Conservation (phyloP, 129 eudicot species). For the Arctium minus region DNA sequence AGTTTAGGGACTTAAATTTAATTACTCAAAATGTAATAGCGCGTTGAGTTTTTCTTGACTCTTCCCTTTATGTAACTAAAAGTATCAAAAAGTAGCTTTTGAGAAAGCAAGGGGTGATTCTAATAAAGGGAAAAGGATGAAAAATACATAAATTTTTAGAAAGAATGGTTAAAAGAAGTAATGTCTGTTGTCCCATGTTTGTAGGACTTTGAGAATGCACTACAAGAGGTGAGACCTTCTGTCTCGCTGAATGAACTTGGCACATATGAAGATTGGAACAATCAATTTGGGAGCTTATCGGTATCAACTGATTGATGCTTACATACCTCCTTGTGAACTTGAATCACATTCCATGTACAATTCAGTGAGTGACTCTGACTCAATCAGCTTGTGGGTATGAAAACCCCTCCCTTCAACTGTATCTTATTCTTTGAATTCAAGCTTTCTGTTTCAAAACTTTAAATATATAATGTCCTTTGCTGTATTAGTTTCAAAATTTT, state of each 20-base stretch:
- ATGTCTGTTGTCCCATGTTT: not conserved
- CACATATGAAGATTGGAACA: conserved; percentile 80
- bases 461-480: not conserved
- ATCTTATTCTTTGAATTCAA: not conserved
- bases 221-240: conserved; percentile 89
- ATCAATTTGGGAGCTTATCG: conserved; percentile 84
- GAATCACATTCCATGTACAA: not conserved
- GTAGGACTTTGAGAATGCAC: conserved; percentile 40
- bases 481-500: not conserved
- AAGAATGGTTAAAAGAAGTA: not conserved
- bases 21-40: too few species aligned
- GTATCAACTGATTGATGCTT: not conserved
- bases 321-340: not conserved
- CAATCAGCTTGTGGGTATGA: not conserved
- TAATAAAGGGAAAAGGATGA: not conserved
- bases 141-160: not conserved
- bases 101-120: not conserved
- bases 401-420: not conserved
- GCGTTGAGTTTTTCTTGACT: not conserved
- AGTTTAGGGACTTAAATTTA: too few species aligned
- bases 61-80: too few species aligned
- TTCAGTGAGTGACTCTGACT: not conserved
- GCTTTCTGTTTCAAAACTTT: not conserved
- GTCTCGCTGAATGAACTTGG: conserved; percentile 80
- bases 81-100: too few species aligned